phyloP scores from a whole-genome alignment of 352 stramenopile genomes.

The Phytophthora capsici region DNA sequence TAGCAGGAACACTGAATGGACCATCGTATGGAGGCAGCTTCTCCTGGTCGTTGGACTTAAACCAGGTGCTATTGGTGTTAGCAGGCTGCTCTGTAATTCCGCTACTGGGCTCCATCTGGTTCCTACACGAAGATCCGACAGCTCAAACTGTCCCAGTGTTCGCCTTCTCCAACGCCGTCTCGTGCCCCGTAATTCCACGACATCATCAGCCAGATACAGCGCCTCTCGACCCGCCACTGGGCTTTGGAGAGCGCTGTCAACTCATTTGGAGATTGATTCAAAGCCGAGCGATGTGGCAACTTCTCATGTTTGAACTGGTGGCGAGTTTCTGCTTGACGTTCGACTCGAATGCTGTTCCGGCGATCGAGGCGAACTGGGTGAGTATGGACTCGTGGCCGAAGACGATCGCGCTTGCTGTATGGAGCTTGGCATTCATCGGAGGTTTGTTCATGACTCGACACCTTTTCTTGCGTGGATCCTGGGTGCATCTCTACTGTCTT shows the following conservation, averaged over 20 bases:
- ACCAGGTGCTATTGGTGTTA: slow-evolving; percentile 43
- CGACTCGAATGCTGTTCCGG: slow-evolving; percentile 47
- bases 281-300: slow-evolving; percentile 76
- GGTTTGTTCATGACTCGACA: slow-evolving; percentile 63
- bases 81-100: slow-evolving; percentile 47
- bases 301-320: slow-evolving; percentile 73
- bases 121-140: slow-evolving; percentile 57
- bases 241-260: slow-evolving; percentile 38
- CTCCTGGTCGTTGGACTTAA: slow-evolving; percentile 42
- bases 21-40: slow-evolving; percentile 65
- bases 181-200: slow-evolving; percentile 5
- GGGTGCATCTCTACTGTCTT: slow-evolving; percentile 56
- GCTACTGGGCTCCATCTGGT: slow-evolving; percentile 53
- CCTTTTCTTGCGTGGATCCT: slow-evolving; percentile 63
- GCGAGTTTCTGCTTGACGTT: slow-evolving; percentile 64
- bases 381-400: slow-evolving; percentile 58
- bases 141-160: slow-evolving; percentile 20
- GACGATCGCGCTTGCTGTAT: slow-evolving; percentile 52
- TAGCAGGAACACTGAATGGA: slow-evolving; percentile 61
- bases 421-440: slow-evolving; percentile 57
- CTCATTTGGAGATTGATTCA: slow-evolving; percentile 73
- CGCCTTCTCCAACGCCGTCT: slow-evolving; percentile 10
- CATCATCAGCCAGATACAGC: slow-evolving; percentile 1
- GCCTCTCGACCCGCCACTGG: slow-evolving; percentile 14
- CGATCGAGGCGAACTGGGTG: slow-evolving; percentile 71